Percentiles rank a stretch among this genome's conserved stretches.
These are phyloP conservation scores for Dryas integrifolia DNA, from an alignment of 331 rosid genomes.

Conservation along the genomic window DNA sequence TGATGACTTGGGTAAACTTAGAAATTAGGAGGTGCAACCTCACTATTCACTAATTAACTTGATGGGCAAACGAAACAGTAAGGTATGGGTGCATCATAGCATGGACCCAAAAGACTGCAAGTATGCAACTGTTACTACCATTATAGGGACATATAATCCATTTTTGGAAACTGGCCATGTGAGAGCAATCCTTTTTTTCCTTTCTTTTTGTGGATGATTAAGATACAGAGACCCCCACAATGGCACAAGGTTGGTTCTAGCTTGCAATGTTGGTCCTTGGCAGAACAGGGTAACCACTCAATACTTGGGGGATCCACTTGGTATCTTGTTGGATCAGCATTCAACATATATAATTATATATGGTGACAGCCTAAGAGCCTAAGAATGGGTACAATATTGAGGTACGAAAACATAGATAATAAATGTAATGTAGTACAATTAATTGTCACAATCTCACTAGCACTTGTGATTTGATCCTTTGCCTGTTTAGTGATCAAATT, in stretches of 20 bases:
- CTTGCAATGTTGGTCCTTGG: background rate
- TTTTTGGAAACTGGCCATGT: conserved; percentile 20
- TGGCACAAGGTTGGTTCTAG: background rate
- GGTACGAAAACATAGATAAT: too few relatives aligned
- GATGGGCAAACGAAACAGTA: conserved; percentile 8
- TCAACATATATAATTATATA: too few relatives aligned
- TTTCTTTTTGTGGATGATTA: background rate
- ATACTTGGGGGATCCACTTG: background rate
- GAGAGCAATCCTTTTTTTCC: background rate
- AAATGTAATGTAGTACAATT: too few relatives aligned
- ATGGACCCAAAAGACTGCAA: conserved; percentile 9
- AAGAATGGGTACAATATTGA: too few relatives aligned
- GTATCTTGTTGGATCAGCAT: conserved; percentile 8
- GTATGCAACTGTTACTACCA: conserved; percentile 4
- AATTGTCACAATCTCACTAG: too few relatives aligned
- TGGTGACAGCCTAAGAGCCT: too few relatives aligned
- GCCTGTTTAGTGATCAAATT: too few relatives aligned
- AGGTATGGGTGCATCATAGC: conserved; percentile 9
- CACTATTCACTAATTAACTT: background rate
- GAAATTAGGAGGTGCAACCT: background rate
- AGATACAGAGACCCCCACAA: conserved; percentile 14
- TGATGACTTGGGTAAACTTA: background rate
- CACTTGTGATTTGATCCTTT: too few relatives aligned
- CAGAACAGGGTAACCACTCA: background rate
- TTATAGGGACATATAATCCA: conserved; percentile 7